These are phyloP conservation scores for Tetrapyrgos nigripes DNA, from an alignment of 1,284 basidiomycete genomes.

Conservation along the genomic window DNA sequence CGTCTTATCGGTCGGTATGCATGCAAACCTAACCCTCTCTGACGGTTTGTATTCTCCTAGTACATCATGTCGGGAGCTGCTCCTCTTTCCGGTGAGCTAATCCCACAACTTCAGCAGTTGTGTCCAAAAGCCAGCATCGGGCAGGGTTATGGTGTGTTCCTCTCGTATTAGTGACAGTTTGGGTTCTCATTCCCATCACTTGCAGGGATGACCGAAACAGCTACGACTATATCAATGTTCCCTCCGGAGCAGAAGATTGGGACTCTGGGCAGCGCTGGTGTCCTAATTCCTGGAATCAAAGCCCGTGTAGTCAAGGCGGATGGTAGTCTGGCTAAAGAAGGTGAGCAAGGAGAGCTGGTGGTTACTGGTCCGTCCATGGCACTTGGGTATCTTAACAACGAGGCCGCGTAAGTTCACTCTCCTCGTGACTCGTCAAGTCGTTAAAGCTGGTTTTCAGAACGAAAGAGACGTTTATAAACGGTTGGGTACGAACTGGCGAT, in stretches of 20 bases:
- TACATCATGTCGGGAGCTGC: conserved; percentile 52
- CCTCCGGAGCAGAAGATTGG: conserved; percentile 57
- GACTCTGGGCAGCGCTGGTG: conserved; percentile 63
- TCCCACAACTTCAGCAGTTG: conserved; percentile 38
- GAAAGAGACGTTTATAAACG: conserved; percentile 62
- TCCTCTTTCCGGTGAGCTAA: conserved; percentile 50
- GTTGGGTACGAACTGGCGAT: conserved; percentile 72
- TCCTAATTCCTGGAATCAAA: conserved; percentile 57
- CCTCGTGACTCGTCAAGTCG: neutral
- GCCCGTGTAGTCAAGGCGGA: conserved; percentile 67
- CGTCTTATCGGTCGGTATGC: no score
- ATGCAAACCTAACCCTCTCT: no score
- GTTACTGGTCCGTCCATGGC: conserved; percentile 66
- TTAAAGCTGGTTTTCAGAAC: conserved; percentile 43
- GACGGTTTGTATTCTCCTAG: no score
- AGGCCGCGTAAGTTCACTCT: conserved; percentile 52
- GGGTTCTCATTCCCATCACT: neutral
- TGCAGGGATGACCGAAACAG: conserved; percentile 51
- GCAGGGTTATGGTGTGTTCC: conserved; percentile 50
- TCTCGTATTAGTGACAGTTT: neutral
- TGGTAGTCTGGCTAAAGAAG: conserved; percentile 62
- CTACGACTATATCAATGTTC: conserved; percentile 44
- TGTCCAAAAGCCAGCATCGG: conserved; percentile 52
- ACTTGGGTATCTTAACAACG: conserved; percentile 59
- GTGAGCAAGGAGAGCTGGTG: conserved; percentile 72